Conservation (phyloP, 192 early-diverging fungal genomes). For the Obelidium mucronatum region DNA sequence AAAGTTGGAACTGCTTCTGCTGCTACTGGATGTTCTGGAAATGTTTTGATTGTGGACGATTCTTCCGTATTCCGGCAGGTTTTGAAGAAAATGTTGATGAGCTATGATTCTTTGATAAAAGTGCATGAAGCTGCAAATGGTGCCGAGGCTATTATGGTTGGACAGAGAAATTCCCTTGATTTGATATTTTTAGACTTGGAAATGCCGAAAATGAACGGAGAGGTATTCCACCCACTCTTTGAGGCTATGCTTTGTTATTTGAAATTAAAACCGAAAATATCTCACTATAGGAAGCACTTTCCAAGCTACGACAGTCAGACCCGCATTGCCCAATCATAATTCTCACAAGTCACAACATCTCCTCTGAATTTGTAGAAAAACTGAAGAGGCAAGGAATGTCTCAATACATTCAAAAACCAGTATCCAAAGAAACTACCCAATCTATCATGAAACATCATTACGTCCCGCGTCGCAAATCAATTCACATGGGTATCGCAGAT, state of each 20-base stretch:
- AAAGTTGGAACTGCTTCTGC: neutral
- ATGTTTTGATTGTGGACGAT: slow-evolving; percentile 39
- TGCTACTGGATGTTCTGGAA: neutral
- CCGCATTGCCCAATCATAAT: slow-evolving; percentile 32
- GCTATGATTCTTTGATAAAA: neutral
- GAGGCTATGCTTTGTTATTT: neutral
- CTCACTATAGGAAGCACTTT: slow-evolving; percentile 23
- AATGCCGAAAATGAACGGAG: slow-evolving; percentile 39
- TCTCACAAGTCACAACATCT: slow-evolving; percentile 32
- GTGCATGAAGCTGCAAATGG: slow-evolving; percentile 32
- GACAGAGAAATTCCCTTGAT: slow-evolving; percentile 24
- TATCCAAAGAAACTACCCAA: slow-evolving; percentile 32
- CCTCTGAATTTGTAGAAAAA: neutral
- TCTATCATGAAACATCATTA: slow-evolving; percentile 11
- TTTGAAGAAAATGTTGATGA: slow-evolving; percentile 15
- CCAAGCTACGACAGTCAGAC: slow-evolving; percentile 8
- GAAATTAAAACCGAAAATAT: neutral
- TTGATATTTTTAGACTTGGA: slow-evolving; percentile 39
- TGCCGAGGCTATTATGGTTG: slow-evolving; percentile 24
- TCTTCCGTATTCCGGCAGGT: slow-evolving; percentile 37
- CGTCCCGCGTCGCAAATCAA: neutral
- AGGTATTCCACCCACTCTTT: slow-evolving; percentile 1
- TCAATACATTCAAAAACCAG: slow-evolving; percentile 31
- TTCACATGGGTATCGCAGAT: too few relatives aligned
- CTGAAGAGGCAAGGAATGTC: slow-evolving; percentile 23